Percentiles rank a stretch among this genome's conserved stretches.
Conservation (phyloP, 192 early-diverging fungal genomes). For the Backusella mclennaniae region DNA sequence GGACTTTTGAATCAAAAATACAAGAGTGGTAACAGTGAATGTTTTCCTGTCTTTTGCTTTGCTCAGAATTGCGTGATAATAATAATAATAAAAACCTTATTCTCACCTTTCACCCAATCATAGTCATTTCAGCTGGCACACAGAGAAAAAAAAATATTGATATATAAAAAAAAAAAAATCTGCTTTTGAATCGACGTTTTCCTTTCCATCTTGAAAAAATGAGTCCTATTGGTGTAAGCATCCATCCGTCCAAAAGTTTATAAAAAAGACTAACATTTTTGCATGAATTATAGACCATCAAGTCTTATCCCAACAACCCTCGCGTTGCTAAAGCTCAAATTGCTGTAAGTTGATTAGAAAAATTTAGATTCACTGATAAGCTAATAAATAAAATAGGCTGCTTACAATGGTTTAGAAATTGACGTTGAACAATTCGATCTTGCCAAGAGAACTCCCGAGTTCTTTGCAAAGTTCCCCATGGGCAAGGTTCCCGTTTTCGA, state of each 20-base stretch:
- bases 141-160: not conserved
- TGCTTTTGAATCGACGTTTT: not conserved
- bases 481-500: slow-evolving; percentile 93
- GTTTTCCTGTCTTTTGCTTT: too few relatives aligned
- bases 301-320: slow-evolving; percentile 70
- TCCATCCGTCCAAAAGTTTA: slow-evolving; percentile 2
- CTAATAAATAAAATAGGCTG: slow-evolving; percentile 44
- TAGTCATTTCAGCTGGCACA: too few relatives aligned
- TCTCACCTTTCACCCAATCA: too few relatives aligned
- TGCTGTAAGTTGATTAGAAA: slow-evolving; percentile 29
- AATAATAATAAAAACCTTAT: too few relatives aligned
- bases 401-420: slow-evolving; percentile 77
- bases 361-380: not conserved
- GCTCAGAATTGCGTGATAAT: too few relatives aligned
- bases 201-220: not conserved
- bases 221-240: slow-evolving; percentile 16
- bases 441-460: slow-evolving; percentile 73
- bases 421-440: slow-evolving; percentile 63
- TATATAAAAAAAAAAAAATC: not conserved
- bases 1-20: too few relatives aligned
- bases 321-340: slow-evolving; percentile 63
- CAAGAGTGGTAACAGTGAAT: too few relatives aligned
- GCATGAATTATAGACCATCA: slow-evolving; percentile 41
- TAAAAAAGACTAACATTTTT: not conserved
- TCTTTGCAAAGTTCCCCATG: slow-evolving; percentile 84